Evolutionary conservation across 345 rosid species (phyloP).

Genomic region (Hibiscus syriacus): DNA sequence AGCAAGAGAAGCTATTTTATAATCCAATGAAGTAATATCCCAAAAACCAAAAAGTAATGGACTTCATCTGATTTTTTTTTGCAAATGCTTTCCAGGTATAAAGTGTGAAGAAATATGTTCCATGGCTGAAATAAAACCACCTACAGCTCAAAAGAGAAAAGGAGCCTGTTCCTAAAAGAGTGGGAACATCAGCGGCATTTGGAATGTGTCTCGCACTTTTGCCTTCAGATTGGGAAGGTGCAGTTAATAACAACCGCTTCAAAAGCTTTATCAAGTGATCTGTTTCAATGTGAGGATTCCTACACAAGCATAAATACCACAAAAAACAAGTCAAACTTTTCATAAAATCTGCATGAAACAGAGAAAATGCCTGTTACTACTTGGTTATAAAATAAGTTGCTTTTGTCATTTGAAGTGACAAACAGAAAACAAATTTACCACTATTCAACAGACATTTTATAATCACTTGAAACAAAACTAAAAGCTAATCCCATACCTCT

Average conservation of each 20-base stretch:
- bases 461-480: conserved; percentile 6
- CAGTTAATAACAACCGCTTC: conserved; percentile 64
- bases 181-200: conserved; percentile 85
- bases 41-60: neutral
- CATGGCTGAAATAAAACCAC: conserved; percentile 26
- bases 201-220: conserved; percentile 40
- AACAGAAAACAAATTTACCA: neutral
- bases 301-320: conserved; percentile 26
- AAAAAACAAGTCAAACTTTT: conserved; percentile 13
- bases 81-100: neutral
- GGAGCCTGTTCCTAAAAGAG: conserved; percentile 75
- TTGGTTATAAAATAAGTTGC: neutral
- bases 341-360: neutral
- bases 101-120: neutral
- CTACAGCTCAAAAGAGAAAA: conserved; percentile 86
- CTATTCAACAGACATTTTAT: neutral
- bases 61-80: neutral
- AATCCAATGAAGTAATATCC: neutral
- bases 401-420: neutral
- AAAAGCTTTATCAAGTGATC: conserved; percentile 95
- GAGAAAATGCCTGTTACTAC: neutral
- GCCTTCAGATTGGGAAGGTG: conserved; percentile 45
- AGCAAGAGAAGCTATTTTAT: neutral
- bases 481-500: conserved; percentile 44
- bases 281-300: conserved; percentile 79